Percentiles rank a stretch among this genome's conserved stretches.
Evolutionary conservation across 352 stramenopile species (phyloP).

Genomic region (Phytophthora crassamura): DNA sequence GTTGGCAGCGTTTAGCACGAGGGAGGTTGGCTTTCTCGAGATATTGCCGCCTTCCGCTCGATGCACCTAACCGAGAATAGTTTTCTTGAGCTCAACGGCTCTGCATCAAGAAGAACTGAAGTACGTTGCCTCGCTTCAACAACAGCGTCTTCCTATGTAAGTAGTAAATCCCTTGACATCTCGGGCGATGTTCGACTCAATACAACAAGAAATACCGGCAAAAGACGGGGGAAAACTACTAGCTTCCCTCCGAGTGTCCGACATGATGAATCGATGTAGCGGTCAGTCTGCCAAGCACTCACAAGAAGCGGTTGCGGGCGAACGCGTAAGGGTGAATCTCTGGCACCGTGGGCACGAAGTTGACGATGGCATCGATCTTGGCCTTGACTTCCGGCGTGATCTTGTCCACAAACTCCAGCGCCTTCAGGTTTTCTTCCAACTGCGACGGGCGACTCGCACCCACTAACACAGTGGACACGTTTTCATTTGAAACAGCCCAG

Average conservation of each 20-base stretch:
- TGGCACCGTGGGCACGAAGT: neutral
- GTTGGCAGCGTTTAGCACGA: neutral
- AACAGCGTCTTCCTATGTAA: too few species aligned
- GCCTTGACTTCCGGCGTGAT: conserved; percentile 6
- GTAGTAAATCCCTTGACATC: too few species aligned
- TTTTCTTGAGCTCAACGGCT: neutral
- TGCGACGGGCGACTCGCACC: conserved; percentile 3
- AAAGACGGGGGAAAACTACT: too few species aligned
- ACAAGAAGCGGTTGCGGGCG: too few species aligned
- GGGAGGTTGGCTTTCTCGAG: neutral
- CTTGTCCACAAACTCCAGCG: conserved; percentile 11
- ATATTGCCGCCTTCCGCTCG: neutral
- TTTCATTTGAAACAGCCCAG: conserved; percentile 7
- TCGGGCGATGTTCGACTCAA: too few species aligned
- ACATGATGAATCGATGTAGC: too few species aligned
- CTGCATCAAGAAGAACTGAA: too few species aligned
- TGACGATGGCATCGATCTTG: neutral
- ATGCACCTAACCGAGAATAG: neutral
- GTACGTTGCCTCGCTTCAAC: too few species aligned
- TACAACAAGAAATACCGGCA: too few species aligned
- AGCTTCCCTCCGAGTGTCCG: too few species aligned
- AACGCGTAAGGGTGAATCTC: too few species aligned
- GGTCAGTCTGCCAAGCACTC: too few species aligned
- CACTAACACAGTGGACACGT: conserved; percentile 7
- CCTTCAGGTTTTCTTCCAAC: conserved; percentile 11